A percentile compares a stretch with the other conserved stretches of the same genome.
Evolutionary conservation across 306 rosid species (phyloP).

Genomic region (Prinsepia uniflora): DNA sequence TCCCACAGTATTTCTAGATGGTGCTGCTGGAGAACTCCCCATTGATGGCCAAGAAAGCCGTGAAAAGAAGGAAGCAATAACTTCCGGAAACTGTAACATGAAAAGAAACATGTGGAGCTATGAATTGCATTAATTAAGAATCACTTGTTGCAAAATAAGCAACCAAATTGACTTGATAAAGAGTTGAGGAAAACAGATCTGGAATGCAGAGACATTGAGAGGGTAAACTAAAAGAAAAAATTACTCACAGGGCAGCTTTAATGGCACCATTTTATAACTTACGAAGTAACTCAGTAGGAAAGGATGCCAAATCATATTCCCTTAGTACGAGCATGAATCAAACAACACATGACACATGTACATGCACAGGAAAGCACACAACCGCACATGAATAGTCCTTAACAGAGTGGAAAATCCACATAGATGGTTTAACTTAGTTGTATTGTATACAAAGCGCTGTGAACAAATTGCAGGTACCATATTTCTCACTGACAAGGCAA

Average conservation of each 20-base stretch:
- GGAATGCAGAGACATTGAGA: background rate
- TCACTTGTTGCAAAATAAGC: constrained; percentile 17
- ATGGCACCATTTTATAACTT: background rate
- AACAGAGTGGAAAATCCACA: constrained; percentile 6
- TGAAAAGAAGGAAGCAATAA: constrained; percentile 62
- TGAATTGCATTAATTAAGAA: constrained; percentile 12
- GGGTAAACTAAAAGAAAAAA: background rate
- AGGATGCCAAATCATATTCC: no score
- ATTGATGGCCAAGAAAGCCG: constrained; percentile 67
- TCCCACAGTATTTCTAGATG: constrained; percentile 52
- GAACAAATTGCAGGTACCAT: background rate
- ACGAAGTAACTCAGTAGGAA: background rate
- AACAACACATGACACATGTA: background rate
- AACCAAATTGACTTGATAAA: background rate
- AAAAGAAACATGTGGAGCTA: constrained; percentile 24
- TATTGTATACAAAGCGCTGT: no score
- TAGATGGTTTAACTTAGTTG: background rate
- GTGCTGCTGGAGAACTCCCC: constrained; percentile 58
- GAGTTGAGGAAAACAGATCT: background rate
- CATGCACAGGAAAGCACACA: background rate
- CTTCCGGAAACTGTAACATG: constrained; percentile 67
- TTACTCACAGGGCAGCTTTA: background rate
- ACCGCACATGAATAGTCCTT: background rate
- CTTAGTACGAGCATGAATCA: no score
- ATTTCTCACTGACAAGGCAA: background rate